Conservation (phyloP, 2,329 filamentous ascomycete genomes). For the Claviceps fusiformis region DNA sequence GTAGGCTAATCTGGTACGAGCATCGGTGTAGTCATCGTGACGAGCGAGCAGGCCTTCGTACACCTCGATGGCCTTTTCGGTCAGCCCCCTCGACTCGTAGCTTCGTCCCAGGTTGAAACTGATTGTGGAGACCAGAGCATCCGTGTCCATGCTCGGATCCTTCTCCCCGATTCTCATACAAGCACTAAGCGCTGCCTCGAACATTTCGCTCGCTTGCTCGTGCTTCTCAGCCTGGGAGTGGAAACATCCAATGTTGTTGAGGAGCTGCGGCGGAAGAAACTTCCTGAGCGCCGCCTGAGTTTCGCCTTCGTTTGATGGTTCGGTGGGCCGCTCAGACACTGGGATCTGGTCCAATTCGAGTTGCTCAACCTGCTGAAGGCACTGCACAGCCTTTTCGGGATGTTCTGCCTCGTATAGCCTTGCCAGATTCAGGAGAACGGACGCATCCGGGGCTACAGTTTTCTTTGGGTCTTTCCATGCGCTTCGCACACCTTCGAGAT, state of each 20-base stretch:
- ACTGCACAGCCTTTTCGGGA: conserved; percentile 84
- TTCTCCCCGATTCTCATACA: conserved; percentile 71
- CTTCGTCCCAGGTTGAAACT: conserved; percentile 92
- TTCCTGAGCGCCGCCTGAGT: conserved; percentile 54
- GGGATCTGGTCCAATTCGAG: conserved; percentile 71
- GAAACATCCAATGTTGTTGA: conserved; percentile 97
- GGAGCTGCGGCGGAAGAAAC: conserved; percentile 70
- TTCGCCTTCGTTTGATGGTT: conserved; percentile 41
- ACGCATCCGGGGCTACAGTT: conserved; percentile 65
- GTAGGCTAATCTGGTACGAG: conserved; percentile 75
- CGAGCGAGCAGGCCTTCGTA: conserved; percentile 77
- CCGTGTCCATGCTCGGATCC: conserved; percentile 65
- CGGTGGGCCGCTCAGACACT: conserved; percentile 51
- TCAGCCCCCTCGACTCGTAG: conserved; percentile 72
- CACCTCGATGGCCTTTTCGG: conserved; percentile 72
- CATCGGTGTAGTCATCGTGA: conserved; percentile 87
- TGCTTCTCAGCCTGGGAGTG: conserved; percentile 79
- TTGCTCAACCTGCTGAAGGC: conserved; percentile 82
- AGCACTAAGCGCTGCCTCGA: conserved; percentile 80
- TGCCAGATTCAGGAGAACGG: conserved; percentile 82
- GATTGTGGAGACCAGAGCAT: conserved; percentile 87
- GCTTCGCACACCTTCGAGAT: conserved; percentile 71
- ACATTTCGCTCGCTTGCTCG: conserved; percentile 68
- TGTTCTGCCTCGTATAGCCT: conserved; percentile 76
- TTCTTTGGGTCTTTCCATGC: conserved; percentile 92